Evolutionary conservation across 768 basidiomycete species (phyloP), one percentile per base, ranked within the genome.

Genomic region (Paxillus rubicundulus): DNA sequence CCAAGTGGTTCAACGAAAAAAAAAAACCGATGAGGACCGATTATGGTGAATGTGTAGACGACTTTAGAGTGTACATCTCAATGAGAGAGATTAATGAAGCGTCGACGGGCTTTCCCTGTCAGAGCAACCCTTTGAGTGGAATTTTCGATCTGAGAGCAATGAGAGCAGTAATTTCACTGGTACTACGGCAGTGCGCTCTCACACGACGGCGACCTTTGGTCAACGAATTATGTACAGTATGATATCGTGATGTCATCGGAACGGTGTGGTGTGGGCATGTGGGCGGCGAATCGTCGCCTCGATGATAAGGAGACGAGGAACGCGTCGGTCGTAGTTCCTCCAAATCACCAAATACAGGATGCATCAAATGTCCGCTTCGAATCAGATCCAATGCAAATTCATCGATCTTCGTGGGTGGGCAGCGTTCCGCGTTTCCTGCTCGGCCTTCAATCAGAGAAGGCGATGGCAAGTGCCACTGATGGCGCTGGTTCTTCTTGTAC

Each of bases 401-500:
- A 58, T 59, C 57, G 61, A 59, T 47, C 55, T 30, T 59, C 60
- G 61, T 61, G 61, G 61, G n/a, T n/a, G n/a, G n/a, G n/a, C n/a
- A n/a, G n/a, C n/a, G n/a, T n/a, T n/a, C n/a, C n/a, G n/a, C n/a
- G n/a, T n/a, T n/a, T n/a, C n/a, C n/a, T n/a, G n/a, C n/a, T n/a
- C n/a, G n/a, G n/a, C n/a, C n/a, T n/a, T n/a, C n/a, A n/a, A n/a
- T n/a, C n/a, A n/a, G n/a, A n/a, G n/a, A n/a, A n/a, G n/a, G n/a
- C n/a, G n/a, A n/a, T n/a, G n/a, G n/a, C n/a, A n/a, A n/a, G n/a
- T n/a, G n/a, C n/a, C n/a, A n/a, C n/a, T n/a, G n/a, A n/a, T n/a
- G n/a, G n/a, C n/a, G n/a, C n/a, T n/a, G n/a, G n/a, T n/a, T n/a
- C n/a, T n/a, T n/a, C n/a, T n/a, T n/a, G n/a, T n/a, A n/a, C n/a